Conservation (phyloP, 2,329 filamentous ascomycete species). For the Karstenula rhodostoma region DNA sequence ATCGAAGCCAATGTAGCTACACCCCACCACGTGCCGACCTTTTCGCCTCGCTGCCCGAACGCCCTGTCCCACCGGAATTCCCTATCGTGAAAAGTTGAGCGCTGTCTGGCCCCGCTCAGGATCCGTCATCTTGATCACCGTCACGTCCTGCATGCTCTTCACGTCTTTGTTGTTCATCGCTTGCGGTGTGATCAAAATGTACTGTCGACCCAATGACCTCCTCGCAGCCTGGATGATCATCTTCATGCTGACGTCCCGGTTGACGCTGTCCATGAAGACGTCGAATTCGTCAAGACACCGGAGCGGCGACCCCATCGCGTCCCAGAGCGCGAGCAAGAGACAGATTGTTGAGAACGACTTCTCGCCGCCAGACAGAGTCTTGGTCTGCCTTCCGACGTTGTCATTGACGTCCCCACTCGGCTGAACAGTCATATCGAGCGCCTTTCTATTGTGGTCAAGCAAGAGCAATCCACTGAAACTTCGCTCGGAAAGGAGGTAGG, state of each 20-base stretch:
- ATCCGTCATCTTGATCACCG: conserved; percentile 69
- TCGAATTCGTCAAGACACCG: conserved; percentile 98
- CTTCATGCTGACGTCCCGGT: conserved; percentile 88
- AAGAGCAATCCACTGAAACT: conserved; percentile 84
- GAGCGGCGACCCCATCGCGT: conserved; percentile 95
- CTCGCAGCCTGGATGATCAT: conserved; percentile 92
- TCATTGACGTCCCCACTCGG: conserved; percentile 74
- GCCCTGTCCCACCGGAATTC: background rate
- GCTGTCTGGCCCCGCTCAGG: conserved; percentile 61
- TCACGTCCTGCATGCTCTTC: conserved; percentile 74
- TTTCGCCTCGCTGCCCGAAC: background rate
- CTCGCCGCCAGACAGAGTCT: conserved; percentile 92
- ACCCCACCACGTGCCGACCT: background rate
- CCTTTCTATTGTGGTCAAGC: conserved; percentile 77
- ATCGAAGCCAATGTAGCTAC: conserved; percentile 60
- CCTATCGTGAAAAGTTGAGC: conserved; percentile 38
- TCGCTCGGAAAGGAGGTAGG: conserved; percentile 86
- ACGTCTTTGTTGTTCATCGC: conserved; percentile 66
- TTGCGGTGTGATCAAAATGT: conserved; percentile 95
- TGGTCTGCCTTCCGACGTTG: conserved; percentile 79
- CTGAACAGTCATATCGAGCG: conserved; percentile 78
- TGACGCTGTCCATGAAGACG: conserved; percentile 99
- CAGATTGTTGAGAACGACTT: conserved; percentile 99
- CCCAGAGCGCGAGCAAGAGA: conserved; percentile 90
- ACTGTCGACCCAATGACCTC: conserved; percentile 87